Evolutionary conservation across 83 land plant species (phyloP), one percentile per base, ranked within the genome.

Genomic region (Thuja plicata): DNA sequence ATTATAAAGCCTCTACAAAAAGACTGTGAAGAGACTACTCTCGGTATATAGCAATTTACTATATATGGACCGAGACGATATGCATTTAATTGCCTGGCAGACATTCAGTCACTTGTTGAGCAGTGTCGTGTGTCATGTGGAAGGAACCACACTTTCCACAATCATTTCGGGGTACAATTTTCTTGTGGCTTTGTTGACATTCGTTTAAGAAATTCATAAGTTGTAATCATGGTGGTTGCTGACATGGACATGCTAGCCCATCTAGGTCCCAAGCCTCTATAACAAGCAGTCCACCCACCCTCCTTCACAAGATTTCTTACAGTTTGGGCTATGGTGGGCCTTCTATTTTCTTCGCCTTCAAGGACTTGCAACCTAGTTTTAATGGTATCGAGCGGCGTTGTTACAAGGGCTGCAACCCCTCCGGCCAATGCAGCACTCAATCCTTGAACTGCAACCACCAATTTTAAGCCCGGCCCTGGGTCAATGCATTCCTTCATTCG

Each of bases 221-320:
- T 97, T 11, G 98, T 97, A 90, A 96, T 94, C 99, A 97, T 97
- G 85, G 95, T 95, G 27, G 98, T 93, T 32, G 99, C 94, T 30
- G 99, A 96, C 93, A 97, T 89, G 17, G 99, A 92, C 99, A 96
- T 97, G 48, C 96, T 93, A 35, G 95, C 96, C 98, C 98, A 97
- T 48, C 99, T 89, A 17, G 99, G 99, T 24, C 97, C 97, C 30
- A 97, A 82, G 19, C 99, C 99, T 86, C 95, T 90, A 89, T 97
- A 97, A 89, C 92, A 91, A 10, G 85, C 85, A 82, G 52, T 48
- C 85, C 85, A 46, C 52, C 85, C 85, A 83, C 85, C 85, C 86
- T 95, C 99, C 87, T 85, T 92, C 50, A 94, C 81, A 87, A 97
- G 90, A 54, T 90, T 93, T 90, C 88, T 91, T 54, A 96, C 87